Evolutionary conservation across 169 alveolate species (phyloP).

Genomic region (Perkinsus chesapeaki): DNA sequence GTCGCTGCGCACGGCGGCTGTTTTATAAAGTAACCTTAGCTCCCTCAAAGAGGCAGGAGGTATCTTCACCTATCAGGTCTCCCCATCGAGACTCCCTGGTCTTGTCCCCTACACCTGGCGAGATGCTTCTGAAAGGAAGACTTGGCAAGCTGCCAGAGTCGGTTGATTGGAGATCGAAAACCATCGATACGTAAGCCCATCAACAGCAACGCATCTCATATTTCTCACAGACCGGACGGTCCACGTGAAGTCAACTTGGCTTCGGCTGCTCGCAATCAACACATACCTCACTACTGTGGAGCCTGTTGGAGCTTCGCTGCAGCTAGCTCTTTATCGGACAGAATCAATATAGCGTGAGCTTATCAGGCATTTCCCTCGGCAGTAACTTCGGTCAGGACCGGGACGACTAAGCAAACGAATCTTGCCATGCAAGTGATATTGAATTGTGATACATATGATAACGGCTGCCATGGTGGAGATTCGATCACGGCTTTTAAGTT

Average conservation of each 20-base stretch:
- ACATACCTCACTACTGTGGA: constrained; percentile 53
- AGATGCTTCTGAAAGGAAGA: neutral
- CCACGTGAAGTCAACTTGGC: constrained; percentile 25
- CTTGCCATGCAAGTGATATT: constrained; percentile 41
- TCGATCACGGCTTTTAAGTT: constrained; percentile 51
- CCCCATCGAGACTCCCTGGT: neutral
- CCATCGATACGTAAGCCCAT: neutral
- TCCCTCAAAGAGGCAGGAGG: too few species aligned
- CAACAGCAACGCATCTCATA: neutral
- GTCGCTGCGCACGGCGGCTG: neutral
- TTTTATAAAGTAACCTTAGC: neutral
- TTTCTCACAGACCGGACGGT: neutral
- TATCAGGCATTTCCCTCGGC: neutral
- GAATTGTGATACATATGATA: constrained; percentile 54
- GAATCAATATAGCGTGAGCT: constrained; percentile 37
- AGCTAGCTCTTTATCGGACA: constrained; percentile 54
- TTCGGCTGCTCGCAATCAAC: constrained; percentile 44
- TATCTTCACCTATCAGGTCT: neutral
- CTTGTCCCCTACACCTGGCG: neutral
- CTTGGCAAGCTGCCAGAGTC: neutral
- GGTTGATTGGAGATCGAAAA: neutral
- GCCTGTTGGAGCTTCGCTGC: constrained; percentile 63
- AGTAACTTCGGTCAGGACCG: constrained; percentile 23
- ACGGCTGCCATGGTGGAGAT: constrained; percentile 58
- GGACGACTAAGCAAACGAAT: constrained; percentile 34